Conservation (phyloP, 352 stramenopile species). For the Pythium volutum region DNA sequence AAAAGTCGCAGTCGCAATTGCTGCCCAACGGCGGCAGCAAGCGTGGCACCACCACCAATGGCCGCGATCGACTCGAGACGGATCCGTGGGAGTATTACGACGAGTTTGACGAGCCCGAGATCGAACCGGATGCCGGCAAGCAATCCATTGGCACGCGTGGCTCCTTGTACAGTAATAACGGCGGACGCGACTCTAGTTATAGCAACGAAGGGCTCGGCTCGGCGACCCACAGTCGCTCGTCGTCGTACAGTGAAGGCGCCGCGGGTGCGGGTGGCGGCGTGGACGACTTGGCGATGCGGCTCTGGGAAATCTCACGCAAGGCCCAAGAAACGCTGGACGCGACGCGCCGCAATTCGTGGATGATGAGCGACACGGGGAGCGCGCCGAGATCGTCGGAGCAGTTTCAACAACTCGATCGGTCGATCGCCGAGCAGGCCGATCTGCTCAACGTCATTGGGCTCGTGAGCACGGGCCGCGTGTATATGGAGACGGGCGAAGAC, state of each 20-base stretch:
- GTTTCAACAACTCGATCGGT: conserved; percentile 70
- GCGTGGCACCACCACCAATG: conserved; percentile 11
- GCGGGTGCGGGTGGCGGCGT: conserved; percentile 5
- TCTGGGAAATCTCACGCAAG: conserved; percentile 61
- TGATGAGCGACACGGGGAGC: conserved; percentile 78
- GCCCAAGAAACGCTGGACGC: conserved; percentile 63
- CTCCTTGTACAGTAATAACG: conserved; percentile 9
- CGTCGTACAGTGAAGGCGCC: conserved; percentile 15
- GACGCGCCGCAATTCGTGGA: conserved; percentile 65
- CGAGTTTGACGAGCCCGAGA: conserved; percentile 38
- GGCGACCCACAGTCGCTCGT: conserved; percentile 1
- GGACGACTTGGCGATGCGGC: conserved; percentile 44
- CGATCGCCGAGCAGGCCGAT: conserved; percentile 70
- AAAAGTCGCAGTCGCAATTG: not conserved
- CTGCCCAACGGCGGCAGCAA: conserved; percentile 8
- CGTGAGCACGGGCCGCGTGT: conserved; percentile 69
- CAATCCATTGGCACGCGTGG: conserved; percentile 19
- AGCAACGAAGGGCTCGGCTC: conserved; percentile 4
- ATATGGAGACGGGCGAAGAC: conserved; percentile 62
- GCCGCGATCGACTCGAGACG: conserved; percentile 50
- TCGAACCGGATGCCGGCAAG: conserved; percentile 21
- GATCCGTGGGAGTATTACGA: conserved; percentile 70
- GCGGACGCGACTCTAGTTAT: not conserved
- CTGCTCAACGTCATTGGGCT: conserved; percentile 74
- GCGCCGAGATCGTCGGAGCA: conserved; percentile 61